Base-by-base conservation (phyloP, 257 asterid genomes). In the Solanum lignicaule region DNA sequence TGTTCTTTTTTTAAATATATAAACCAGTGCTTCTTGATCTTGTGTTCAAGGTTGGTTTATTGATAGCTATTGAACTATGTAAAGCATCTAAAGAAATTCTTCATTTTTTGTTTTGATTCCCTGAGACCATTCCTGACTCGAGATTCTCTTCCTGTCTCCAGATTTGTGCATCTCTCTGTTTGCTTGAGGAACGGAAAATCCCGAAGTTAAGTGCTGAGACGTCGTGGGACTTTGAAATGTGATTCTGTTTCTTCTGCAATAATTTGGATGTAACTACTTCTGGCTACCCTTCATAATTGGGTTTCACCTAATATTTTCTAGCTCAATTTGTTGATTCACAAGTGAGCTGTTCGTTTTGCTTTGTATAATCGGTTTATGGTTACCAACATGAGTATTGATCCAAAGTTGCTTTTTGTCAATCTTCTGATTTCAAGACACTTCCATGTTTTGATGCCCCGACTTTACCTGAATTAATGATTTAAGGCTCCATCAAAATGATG, bases 141-240 rank as follows among this genome's bases (percentile, higher is more conserved):
- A 84, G 48, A 27, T 52, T 32, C 23, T 48, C 72, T 73, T n/a
- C 43, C 55, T 82, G 36, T 84, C 27, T 91, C 89, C 98, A 96
- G 98, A 86, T 96, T 86, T 76, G 90, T 90, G 98, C 98, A 60
- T 90, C 95, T 4, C 89, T 95, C 86, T 92, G 94, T 91, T 88
- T 96, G 92, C 97, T 93, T 21, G 97, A 95, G 73, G 98, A 96
- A 69, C 85, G 14, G 14, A 95, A 93, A 89, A 87, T 69, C 35
- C 96, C 99, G 1, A 95, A 94, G 88, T 46, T 96, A 91, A 87
- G 90, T 72, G 99, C 99, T 2, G 98, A 96, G 92, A 94, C 94
- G 9, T 88, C 91, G 71, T 96, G 97, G 98, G 96, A 95, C 86
- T 92, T 94, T 15, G 98, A 92, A 87, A 88, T 96, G 94, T 95